Base-by-base conservation (phyloP, 768 basidiomycete species). In the Postia placenta region DNA sequence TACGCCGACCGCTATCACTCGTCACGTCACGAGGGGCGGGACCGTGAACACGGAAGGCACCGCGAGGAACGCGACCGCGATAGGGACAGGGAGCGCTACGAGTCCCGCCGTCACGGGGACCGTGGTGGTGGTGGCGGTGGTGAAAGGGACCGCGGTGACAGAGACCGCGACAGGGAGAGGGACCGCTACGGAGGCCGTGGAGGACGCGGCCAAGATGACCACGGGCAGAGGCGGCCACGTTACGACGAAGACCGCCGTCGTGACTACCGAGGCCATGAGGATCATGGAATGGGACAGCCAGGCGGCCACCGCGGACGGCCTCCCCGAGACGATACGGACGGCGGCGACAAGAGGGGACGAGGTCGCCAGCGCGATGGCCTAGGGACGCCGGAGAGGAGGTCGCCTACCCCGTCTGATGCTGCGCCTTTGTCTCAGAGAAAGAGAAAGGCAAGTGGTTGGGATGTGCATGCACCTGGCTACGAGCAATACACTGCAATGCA, bases 401-500 rank as follows among this genome's bases (percentile, higher is more conserved):
- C 87, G 0, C 94, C 95, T 9, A 98, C 95, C 9, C 96, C 96
- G 0, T 84, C 90, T 60, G 88, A 86, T 42, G 79, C 82, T 12
- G 70, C 82, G 36, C 84, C 90, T 0, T 68, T 99, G 54, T 85
- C 87, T 6, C 91, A 97, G 62, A 74, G 93, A 54, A 87, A 86
- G 64, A 74, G 93, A 24, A 90, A 89, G 59, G 87, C 91, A 4
- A 92, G 91, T 39, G 89, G 90, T 0, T 99, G 96, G 96, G 92
- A 99, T 67, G 86, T 96, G 19, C 87, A 92, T 66, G 91, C 94
- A 15, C 87, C 90, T 2, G 93, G 93, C 3, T 98, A 96, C 56
- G 95, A 98, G 61, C 88, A 89, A 57, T 91, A 96, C 59, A 86
- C 85, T 4, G 92, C 95, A 14, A 78, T 92, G 74, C 93, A 97